phyloP scores from a whole-genome alignment of 2,329 filamentous ascomycete genomes.

The Colletotrichum brevisporum region DNA sequence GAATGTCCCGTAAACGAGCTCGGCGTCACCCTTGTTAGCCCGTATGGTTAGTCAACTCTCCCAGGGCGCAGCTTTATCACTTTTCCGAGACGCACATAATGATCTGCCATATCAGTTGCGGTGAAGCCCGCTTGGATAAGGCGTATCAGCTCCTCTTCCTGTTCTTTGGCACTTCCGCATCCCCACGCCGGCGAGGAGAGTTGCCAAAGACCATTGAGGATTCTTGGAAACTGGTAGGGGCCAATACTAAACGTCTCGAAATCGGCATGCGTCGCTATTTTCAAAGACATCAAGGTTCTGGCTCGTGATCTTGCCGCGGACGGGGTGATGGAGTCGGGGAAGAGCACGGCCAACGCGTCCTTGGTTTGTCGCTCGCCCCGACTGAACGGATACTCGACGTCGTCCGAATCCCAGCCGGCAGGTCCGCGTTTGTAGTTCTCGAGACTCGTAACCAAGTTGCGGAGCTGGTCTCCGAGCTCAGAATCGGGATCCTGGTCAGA shows the following conservation, averaged over 20 bases:
- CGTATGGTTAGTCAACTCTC: not conserved
- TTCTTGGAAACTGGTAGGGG: constrained; percentile 42
- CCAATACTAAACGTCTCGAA: constrained; percentile 46
- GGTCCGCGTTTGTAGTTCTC: too few relatives aligned
- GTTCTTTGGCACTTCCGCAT: constrained; percentile 40
- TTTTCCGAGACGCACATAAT: constrained; percentile 46
- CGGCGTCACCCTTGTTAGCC: constrained; percentile 49
- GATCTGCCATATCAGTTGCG: constrained; percentile 52
- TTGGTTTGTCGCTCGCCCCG: constrained; percentile 48
- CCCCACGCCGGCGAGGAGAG: constrained; percentile 50
- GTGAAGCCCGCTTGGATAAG: constrained; percentile 46
- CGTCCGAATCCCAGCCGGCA: too few relatives aligned
- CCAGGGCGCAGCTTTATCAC: not conserved
- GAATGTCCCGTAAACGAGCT: constrained; percentile 51
- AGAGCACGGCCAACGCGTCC: constrained; percentile 47
- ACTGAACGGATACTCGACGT: constrained; percentile 37
- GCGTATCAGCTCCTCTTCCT: constrained; percentile 46
- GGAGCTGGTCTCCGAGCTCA: too few relatives aligned
- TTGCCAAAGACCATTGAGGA: constrained; percentile 52
- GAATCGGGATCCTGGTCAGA: too few relatives aligned
- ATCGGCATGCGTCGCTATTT: not conserved
- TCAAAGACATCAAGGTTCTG: constrained; percentile 12
- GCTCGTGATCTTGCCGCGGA: not conserved
- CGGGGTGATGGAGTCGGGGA: constrained; percentile 34
- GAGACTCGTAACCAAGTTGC: too few relatives aligned